phyloP scores from a whole-genome alignment of 106 monocot species.

The Chionographis japonica region DNA sequence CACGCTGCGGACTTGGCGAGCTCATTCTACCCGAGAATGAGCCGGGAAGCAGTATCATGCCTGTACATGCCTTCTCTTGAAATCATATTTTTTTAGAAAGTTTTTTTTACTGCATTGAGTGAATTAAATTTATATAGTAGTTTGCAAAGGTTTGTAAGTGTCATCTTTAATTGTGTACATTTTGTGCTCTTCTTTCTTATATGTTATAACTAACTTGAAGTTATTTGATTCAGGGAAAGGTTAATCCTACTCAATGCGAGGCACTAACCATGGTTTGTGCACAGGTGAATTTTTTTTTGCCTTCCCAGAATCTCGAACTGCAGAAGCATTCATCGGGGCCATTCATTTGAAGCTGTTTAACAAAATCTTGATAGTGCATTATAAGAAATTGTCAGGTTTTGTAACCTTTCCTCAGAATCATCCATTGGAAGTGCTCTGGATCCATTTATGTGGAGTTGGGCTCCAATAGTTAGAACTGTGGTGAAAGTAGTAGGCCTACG shows the following conservation, averaged over 20 bases:
- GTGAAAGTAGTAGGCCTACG: too few relatives aligned
- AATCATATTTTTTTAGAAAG: background rate
- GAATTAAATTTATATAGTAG: background rate
- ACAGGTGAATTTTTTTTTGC: constrained; percentile 48
- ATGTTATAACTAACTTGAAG: background rate
- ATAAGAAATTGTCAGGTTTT: too few relatives aligned
- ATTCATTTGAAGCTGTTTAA: background rate
- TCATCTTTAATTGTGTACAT: background rate
- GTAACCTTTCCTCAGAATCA: too few relatives aligned
- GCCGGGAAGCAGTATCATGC: constrained; percentile 99
- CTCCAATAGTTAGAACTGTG: too few relatives aligned
- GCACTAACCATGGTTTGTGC: constrained; percentile 99
- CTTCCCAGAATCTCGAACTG: background rate
- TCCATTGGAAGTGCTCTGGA: too few relatives aligned
- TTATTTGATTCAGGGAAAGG: constrained; percentile 76
- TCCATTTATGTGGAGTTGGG: too few relatives aligned
- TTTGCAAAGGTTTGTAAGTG: too few relatives aligned
- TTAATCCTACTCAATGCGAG: constrained; percentile 98
- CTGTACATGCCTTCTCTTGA: constrained; percentile 35
- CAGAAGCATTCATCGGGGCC: background rate
- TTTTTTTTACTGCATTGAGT: background rate
- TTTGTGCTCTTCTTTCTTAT: background rate
- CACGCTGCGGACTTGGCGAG: constrained; percentile 96
- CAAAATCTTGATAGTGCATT: too few relatives aligned
- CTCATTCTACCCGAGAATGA: constrained; percentile 98